Evolutionary conservation across 2,329 filamentous ascomycete genomes (phyloP).

Genomic region (Eutypa lata): DNA sequence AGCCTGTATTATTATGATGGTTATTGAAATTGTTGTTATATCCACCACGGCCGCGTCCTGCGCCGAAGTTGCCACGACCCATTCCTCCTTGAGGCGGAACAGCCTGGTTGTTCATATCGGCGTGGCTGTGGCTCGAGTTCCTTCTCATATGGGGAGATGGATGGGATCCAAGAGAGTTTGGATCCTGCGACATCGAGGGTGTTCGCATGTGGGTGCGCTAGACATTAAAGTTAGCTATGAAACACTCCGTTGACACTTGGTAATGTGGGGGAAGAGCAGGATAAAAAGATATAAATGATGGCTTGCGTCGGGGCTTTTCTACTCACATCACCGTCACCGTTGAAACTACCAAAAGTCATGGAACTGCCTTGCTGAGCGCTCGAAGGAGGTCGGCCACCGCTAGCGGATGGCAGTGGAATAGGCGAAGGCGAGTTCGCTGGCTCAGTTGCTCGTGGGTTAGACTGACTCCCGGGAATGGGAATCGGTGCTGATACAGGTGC

Average conservation of each 20-base stretch:
- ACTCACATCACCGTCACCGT: constrained; percentile 77
- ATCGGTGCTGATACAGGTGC: constrained; percentile 56
- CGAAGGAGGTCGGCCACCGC: constrained; percentile 82
- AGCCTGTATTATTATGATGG: constrained; percentile 41
- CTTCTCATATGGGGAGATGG: constrained; percentile 74
- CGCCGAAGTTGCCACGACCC: constrained; percentile 54
- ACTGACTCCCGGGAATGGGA: constrained; percentile 57
- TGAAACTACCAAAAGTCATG: constrained; percentile 81
- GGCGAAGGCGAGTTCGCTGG: constrained; percentile 88
- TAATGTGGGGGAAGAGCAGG: constrained; percentile 17
- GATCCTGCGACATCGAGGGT: constrained; percentile 59
- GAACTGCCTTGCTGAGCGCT: constrained; percentile 63
- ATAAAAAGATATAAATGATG: constrained; percentile 3
- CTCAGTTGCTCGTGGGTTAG: constrained; percentile 71
- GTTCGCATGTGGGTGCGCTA: constrained; percentile 67
- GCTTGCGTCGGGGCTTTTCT: constrained; percentile 7
- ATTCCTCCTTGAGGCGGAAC: constrained; percentile 47
- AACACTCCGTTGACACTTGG: constrained; percentile 11
- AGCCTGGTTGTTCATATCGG: constrained; percentile 62
- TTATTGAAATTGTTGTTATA: constrained; percentile 49
- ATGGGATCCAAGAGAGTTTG: constrained; percentile 59
- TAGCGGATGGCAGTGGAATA: constrained; percentile 82
- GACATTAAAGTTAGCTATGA: constrained; percentile 21
- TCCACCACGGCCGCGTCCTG: constrained; percentile 47
- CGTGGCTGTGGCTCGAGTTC: constrained; percentile 69